Evolutionary conservation across 2,329 filamentous ascomycete species (phyloP), one percentile per base, ranked within the genome.

Genomic region (Nothophaeocryptopus gaeumannii): DNA sequence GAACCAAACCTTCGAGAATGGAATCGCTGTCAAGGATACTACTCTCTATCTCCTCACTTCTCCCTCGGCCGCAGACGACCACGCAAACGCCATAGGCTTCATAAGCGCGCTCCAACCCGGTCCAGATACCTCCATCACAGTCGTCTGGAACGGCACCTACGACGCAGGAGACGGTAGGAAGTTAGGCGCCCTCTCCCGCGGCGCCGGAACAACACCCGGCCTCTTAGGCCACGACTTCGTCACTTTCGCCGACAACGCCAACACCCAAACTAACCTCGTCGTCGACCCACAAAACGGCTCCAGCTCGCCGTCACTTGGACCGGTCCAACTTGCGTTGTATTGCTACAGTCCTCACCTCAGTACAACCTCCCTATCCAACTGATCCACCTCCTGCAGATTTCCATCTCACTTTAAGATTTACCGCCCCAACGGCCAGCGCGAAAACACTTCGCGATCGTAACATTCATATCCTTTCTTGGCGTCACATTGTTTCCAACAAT

Each of bases 1-100:
- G 9, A 42, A 42, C 39, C 39, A 42, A 33, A 42, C 26, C 26
- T 12, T 42, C 12, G 39, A 33, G 16, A 31, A 42, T 13, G 39
- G 39, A 7, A 42, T 42, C 12, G 26, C 39, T 14, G 29, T 42
- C 20, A 42, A 13, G 9, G 20, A 42, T 13, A 33, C 26, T 8
- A 42, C 39, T 3, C 13, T 42, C 12, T 42, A 31, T 26, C n/a
- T 42, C 39, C 11, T 32, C 29, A 31, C 29, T 8, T 11, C 11
- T 5, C 39, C 39, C 11, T 31, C 39, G 10, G 39, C n/a, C 12
- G 11, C 26, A 13, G 16, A 42, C 16, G 39, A 32, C 39, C 39
- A 42, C 29, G 12, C 13, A 11, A 42, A 42, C 29, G 39, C 39
- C 3, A 14, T 31, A 31, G 39, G 39, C 13, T 31, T 13, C n/a